Evolutionary conservation across 1,284 basidiomycete species (phyloP), one percentile per base, ranked within the genome.

Genomic region (Schizophyllum commune): DNA sequence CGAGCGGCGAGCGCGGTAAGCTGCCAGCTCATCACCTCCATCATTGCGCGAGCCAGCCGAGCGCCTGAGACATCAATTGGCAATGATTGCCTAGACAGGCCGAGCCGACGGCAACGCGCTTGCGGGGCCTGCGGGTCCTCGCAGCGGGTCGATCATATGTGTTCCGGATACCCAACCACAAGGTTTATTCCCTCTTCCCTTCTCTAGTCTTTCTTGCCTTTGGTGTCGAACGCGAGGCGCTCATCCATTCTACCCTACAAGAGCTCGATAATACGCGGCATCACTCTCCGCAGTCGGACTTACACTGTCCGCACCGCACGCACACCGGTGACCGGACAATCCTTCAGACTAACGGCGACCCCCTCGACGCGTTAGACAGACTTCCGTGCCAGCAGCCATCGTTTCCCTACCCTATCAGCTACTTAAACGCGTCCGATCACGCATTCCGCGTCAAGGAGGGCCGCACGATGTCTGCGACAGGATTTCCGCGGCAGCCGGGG

Each of bases 11-110:
- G 27, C 27, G 2, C 27, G 5, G 27, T 27, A 27, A 27, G 27
- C 27, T 27, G 27, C 27, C 27, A 27, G 27, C 27, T 27, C 58
- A 79, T 77, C 61, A 79, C 75, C 22, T 67, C 62, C 61, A 70
- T 71, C 69, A 73, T 72, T 13, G 58, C 32, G 57, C 15, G n/a
- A 15, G 55, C 32, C 17, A 56, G 21, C 58, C 32, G 57, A 20
- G n/a, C 20, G 55, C 32, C 17, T 55, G 21, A 55, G 19, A 55
- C 53, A 55, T 21, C 20, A 21, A 32, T 55, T 55, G 11, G 53
- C 9, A 55, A 32, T 21, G 20, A 21, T 55, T 55, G 53, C 11
- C 53, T 13, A 55, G 20, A 21, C 20, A 32, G 15, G 53, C 20
- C 27, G 70, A 59, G 60, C 21, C 27, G 63, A 59, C 5, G 64